Conservation (phyloP, 1,284 basidiomycete genomes). For the Pseudozyma tsukubaensis region DNA sequence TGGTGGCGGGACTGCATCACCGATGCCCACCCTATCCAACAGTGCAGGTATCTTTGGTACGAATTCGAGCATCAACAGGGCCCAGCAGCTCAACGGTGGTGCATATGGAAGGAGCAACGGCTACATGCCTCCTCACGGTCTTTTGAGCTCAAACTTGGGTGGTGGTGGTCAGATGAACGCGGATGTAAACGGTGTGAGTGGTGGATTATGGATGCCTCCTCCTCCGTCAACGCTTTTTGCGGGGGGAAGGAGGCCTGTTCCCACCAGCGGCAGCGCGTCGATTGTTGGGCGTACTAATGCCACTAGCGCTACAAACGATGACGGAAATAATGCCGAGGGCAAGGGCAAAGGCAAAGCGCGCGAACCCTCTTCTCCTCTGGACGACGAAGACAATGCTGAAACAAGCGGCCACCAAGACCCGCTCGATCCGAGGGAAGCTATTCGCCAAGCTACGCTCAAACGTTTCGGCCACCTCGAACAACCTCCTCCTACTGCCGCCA, state of each 20-base stretch:
- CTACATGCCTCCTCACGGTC: too few relatives aligned
- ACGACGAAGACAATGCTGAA: not conserved
- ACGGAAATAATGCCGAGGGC: not conserved
- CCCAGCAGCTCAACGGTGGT: too few relatives aligned
- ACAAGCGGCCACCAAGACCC: constrained; percentile 10
- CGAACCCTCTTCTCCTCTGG: not conserved
- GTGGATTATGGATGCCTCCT: constrained; percentile 47
- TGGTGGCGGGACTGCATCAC: not conserved
- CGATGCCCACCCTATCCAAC: too few relatives aligned
- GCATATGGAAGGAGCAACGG: too few relatives aligned
- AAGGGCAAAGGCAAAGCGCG: constrained; percentile 35
- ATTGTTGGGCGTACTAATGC: not conserved
- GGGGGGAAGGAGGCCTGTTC: constrained; percentile 6
- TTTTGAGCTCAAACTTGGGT: not conserved
- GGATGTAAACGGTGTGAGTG: constrained; percentile 1
- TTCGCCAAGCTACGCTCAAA: constrained; percentile 37
- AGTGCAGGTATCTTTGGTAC: too few relatives aligned
- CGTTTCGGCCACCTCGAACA: constrained; percentile 18
- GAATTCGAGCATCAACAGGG: too few relatives aligned
- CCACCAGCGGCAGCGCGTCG: not conserved
- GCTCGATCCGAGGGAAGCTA: constrained; percentile 43
- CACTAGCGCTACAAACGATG: not conserved
- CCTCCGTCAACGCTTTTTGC: constrained; percentile 43
- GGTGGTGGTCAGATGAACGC: not conserved
- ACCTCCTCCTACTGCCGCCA: not conserved